Conservation (phyloP, 2,329 filamentous ascomycete genomes). For the Fusarium euwallaceae region DNA sequence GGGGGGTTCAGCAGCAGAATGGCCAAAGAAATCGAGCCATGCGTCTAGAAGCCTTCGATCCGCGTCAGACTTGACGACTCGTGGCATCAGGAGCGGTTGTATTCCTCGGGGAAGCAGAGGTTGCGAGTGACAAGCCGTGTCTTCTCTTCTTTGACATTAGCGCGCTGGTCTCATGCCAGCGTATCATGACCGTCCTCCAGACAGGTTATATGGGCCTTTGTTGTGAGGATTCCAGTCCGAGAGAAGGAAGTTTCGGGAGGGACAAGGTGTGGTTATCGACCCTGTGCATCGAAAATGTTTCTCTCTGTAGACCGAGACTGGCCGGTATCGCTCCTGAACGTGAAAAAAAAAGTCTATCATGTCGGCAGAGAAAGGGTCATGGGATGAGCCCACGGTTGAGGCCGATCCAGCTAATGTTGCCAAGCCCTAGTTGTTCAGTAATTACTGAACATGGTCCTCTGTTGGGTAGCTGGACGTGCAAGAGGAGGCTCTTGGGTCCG, state of each 20-base stretch:
- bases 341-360: too few species aligned
- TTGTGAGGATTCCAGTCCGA: background rate
- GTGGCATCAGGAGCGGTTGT: constrained; percentile 10
- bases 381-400: background rate
- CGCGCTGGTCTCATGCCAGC: constrained; percentile 11
- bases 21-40: constrained; percentile 1
- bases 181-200: constrained; percentile 7
- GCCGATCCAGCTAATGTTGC: constrained; percentile 1
- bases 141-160: constrained; percentile 8
- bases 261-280: background rate
- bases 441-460: background rate
- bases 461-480: background rate
- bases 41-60: constrained; percentile 20
- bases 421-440: constrained; percentile 2
- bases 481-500: background rate
- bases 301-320: background rate
- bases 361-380: background rate
- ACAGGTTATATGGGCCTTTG: constrained; percentile 10
- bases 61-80: constrained; percentile 7
- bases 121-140: background rate
- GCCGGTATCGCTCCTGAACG: background rate
- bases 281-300: background rate
- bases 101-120: background rate
- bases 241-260: background rate
- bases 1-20: background rate